These are phyloP conservation scores for Lodderomyces elongisporus DNA, from an alignment of 1,139 yeast species.

Conservation along the genomic window DNA sequence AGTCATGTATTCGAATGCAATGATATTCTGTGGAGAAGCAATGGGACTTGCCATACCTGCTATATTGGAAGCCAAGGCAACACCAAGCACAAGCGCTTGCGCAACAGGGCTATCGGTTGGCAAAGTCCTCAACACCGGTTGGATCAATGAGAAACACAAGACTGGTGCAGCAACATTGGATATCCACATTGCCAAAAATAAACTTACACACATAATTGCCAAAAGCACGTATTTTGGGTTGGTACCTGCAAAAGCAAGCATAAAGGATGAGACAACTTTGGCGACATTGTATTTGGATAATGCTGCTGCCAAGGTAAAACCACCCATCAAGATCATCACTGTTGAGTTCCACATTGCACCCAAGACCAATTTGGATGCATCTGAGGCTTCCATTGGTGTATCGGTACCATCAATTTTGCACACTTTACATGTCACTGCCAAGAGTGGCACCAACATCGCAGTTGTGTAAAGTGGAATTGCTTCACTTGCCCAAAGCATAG, in stretches of 20 bases:
- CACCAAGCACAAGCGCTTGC: conserved; percentile 79
- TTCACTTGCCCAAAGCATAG: conserved; percentile 91
- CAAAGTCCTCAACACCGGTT: conserved; percentile 76
- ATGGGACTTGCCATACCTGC: conserved; percentile 98
- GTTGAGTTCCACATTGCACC: conserved; percentile 94
- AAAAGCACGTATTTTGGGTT: conserved; percentile 72
- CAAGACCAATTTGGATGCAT: conserved; percentile 72
- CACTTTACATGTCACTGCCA: conserved; percentile 69
- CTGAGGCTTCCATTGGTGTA: conserved; percentile 54
- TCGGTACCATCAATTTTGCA: conserved; percentile 52
- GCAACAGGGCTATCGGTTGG: conserved; percentile 77
- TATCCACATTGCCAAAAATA: conserved; percentile 90
- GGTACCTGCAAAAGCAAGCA: conserved; percentile 79
- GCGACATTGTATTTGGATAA: conserved; percentile 87
- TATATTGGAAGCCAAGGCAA: conserved; percentile 84
- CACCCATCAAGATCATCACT: conserved; percentile 82
- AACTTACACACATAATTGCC: conserved; percentile 79
- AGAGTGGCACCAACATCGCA: conserved; percentile 71
- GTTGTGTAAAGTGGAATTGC: conserved; percentile 87
- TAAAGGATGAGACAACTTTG: conserved; percentile 73
- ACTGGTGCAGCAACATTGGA: conserved; percentile 97
- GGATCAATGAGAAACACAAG: conserved; percentile 81
- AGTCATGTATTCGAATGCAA: conserved; percentile 80
- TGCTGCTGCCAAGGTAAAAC: conserved; percentile 92
- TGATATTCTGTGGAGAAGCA: conserved; percentile 91